phyloP scores from a whole-genome alignment of 2,329 filamentous ascomycete species.

The Nigrograna mackinnonii region DNA sequence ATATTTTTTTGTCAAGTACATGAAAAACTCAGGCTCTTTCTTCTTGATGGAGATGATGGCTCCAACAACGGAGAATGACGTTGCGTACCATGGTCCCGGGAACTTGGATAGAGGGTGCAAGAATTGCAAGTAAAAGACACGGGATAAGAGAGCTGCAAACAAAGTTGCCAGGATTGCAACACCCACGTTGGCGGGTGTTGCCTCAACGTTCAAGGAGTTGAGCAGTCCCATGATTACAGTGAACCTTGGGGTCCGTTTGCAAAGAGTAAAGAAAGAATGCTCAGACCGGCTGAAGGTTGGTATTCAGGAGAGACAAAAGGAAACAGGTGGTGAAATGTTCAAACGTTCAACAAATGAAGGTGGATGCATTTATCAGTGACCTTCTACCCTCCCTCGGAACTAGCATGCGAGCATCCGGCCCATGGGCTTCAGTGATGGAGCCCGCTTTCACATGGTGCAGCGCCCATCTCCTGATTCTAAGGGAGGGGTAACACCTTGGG shows the following conservation, averaged over 20 bases:
- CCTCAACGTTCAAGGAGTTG: conserved; percentile 1
- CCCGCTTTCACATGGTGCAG: too few relatives aligned
- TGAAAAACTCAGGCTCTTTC: conserved; percentile 31
- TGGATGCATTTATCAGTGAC: background rate
- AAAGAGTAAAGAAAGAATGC: background rate
- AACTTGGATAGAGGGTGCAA: conserved; percentile 47
- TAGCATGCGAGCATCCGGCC: too few relatives aligned
- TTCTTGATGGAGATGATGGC: conserved; percentile 29
- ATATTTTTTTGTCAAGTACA: conserved; percentile 30
- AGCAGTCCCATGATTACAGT: conserved; percentile 6
- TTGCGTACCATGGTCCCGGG: conserved; percentile 46
- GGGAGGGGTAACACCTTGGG: too few relatives aligned
- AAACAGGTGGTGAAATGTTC: background rate
- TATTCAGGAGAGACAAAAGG: too few relatives aligned
- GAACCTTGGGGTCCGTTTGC: too few relatives aligned
- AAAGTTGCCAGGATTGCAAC: background rate
- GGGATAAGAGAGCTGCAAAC: conserved; percentile 10
- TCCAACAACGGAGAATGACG: conserved; percentile 35
- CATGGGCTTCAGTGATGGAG: too few relatives aligned
- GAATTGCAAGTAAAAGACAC: conserved; percentile 41
- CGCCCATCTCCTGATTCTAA: too few relatives aligned
- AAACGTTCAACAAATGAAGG: background rate
- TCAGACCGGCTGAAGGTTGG: background rate
- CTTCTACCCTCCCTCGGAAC: too few relatives aligned
- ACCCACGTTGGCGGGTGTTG: conserved; percentile 2